Evolutionary conservation across 78 protist species (phyloP), one percentile per base, ranked within the genome.

Genomic region (Chrysochromulina parva): DNA sequence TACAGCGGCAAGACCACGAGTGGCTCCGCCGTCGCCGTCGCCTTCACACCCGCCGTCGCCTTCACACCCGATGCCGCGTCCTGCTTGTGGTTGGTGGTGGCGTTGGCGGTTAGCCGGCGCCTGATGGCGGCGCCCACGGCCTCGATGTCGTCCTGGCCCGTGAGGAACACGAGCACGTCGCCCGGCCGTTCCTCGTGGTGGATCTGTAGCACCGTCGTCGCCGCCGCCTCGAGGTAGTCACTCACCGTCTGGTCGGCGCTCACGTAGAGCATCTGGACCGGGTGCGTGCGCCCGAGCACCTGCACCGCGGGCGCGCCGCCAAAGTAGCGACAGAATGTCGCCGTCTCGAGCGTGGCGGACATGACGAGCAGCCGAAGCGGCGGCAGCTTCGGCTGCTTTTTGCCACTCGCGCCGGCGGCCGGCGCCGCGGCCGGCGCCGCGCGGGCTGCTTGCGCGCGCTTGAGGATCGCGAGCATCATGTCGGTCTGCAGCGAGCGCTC

Each of bases 91-190:
- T 11, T 6, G 22, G 62, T 6, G 22, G 11, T 50, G 11, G 50
- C 24, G 28, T 10, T 1, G 50, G 13, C 19, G 26, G 14, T 13
- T 3, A 19, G 3, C 26, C 57, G 53, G 55, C 2, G 28, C 58
- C 10, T 1, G 47, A 17, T 62, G 47, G 58, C 55, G 58, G 19
- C 11, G 22, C 19, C 19, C 26, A 28, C 71, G 17, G 53, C 78
- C 19, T 95, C 98, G 90, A 97, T 97, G 47, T 97, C 99, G 24
- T 97, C 98, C 69, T 94, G 88, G 60, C 99, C 99, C 2, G 99
- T 97, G 24, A 98, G 93, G 53, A 98, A 98, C 26, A 94, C 96
- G 10, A 98, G 91, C 1, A 98, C 84, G 80, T 98, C 99, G 0
- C 99, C 99, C 14, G 54, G 87, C 59, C 89, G 93, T 65, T 94